Base-by-base conservation (phyloP, 352 stramenopile genomes). In the Phytophthora rubi region DNA sequence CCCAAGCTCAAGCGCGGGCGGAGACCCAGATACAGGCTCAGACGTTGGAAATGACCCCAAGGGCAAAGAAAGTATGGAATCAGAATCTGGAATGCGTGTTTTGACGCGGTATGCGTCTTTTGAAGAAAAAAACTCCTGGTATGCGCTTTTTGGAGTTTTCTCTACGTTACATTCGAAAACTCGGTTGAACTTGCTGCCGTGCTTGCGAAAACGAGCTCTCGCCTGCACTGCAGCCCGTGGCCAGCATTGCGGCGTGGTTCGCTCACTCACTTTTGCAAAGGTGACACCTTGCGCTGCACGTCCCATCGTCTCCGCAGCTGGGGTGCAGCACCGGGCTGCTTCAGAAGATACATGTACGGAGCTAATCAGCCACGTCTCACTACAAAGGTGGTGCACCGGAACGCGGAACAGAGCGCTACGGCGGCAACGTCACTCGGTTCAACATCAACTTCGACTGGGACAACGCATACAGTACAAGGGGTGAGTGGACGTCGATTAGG, bases 301-400 rank as follows among this genome's bases (percentile, higher is more conserved):
- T 65, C 39, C 39, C 13, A 58, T 64, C 47, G 33, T 54, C 39
- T 18, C 4, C 8, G 53, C 66, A 61, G 59, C 53, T 35, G 59
- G 60, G 16, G 42, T 26, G 37, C 54, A 70, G 37, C 45, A 42
- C 53, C 54, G 61, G 39, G 54, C 12, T 63, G 35, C 33, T 64
- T 68, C 56, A 71, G 68, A 56, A 68, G 65, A 71, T 73, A 58
- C n/a, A n/a, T n/a, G n/a, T n/a, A n/a, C 65, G 65, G 65, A 73
- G 57, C 37, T 23, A 13, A 23, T 48, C 60, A 62, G 54, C 59
- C 53, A 57, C 37, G 60, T 58, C 61, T 70, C 53, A 54, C 57
- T 53, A 63, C 65, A 66, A 26, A 64, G 55, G 37, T 44, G n/a
- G 23, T 51, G 62, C 68, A 67, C 62, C 61, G 67, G 61, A 70